Evolutionary conservation across 1,284 basidiomycete species (phyloP), one percentile per base, ranked within the genome.

Genomic region (Boletus semigastroideus): DNA sequence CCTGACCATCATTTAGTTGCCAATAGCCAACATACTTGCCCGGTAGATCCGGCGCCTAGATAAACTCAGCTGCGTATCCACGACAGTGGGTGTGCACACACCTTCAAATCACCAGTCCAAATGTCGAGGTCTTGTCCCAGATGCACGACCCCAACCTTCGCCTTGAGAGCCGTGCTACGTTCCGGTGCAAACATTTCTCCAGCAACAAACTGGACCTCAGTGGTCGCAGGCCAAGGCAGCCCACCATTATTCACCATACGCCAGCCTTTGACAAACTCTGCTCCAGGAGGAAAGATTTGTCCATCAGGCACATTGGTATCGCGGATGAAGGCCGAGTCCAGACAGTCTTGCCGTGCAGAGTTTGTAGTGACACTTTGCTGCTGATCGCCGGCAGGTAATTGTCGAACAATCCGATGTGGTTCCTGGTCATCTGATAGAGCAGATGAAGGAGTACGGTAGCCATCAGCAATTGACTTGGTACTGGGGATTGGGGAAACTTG

Each of bases 181-280:
- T 69, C 71, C 36, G 68, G 65, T 6, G 73, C 66, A 71, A 82
- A 62, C 59, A 73, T 64, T 65, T 78, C 80, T 13, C 90, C 90
- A 25, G 82, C 87, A 47, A 87, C 81, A 60, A 85, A 90, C 13
- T 79, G 75, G 27, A 92, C 66, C 59, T 82, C 75, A 1, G 88
- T 90, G 10, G 72, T 69, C 37, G 76, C 74, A 1, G 89, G 87
- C 90, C 91, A 93, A 27, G 82, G 77, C 7, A 68, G 55, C 14
- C 62, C 61, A 12, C 90, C 84, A 54, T 77, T 77, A 61, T 92
- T 93, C 39, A 74, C 60, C 73, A 93, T 77, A 51, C 76, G 74
- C 90, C 90, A 93, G 20, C 81, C 81, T 70, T 93, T 92, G 47
- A 90, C 80, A 61, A 93, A 93, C 65, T 89, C 87, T 0, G 88